Evolutionary conservation across 2,329 filamentous ascomycete species (phyloP).

Genomic region (Basipetospora sp.): DNA sequence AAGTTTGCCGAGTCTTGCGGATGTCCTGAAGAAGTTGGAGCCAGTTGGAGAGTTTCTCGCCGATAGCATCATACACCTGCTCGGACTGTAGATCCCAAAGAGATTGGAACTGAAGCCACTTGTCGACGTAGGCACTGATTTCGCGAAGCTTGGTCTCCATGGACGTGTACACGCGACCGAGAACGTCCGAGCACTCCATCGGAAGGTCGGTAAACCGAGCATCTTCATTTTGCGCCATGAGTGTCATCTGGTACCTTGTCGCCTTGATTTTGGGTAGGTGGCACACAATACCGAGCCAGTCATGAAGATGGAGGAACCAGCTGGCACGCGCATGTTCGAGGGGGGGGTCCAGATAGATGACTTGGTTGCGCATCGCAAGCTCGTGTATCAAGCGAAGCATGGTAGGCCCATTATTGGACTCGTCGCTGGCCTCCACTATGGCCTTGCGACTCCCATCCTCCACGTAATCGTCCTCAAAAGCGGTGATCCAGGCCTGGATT

Average conservation of each 20-base stretch:
- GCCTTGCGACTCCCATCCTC: slow-evolving; percentile 40
- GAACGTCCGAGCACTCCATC: slow-evolving; percentile 62
- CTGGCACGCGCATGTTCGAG: slow-evolving; percentile 80
- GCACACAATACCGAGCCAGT: slow-evolving; percentile 86
- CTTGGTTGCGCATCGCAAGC: slow-evolving; percentile 93
- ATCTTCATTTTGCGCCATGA: slow-evolving; percentile 50
- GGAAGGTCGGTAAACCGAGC: slow-evolving; percentile 73
- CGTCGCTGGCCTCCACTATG: slow-evolving; percentile 26
- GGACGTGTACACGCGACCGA: slow-evolving; percentile 66
- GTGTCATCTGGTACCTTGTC: slow-evolving; percentile 80
- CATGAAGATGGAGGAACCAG: slow-evolving; percentile 84
- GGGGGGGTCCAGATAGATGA: slow-evolving; percentile 90
- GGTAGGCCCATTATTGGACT: slow-evolving; percentile 39
- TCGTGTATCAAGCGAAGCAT: slow-evolving; percentile 72
- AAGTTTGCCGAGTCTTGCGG: slow-evolving; percentile 84
- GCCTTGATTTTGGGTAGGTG: slow-evolving; percentile 89
- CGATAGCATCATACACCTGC: slow-evolving; percentile 81
- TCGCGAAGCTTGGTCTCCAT: slow-evolving; percentile 71
- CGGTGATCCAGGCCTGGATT: slow-evolving; percentile 71
- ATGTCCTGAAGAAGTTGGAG: slow-evolving; percentile 93
- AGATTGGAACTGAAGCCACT: slow-evolving; percentile 97
- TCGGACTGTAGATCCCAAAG: slow-evolving; percentile 95
- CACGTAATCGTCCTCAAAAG: slow-evolving; percentile 53
- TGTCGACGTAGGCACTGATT: slow-evolving; percentile 78
- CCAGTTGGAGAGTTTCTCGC: slow-evolving; percentile 85